Conservation (phyloP, 2,329 filamentous ascomycete species). For the Knufia petricola region DNA sequence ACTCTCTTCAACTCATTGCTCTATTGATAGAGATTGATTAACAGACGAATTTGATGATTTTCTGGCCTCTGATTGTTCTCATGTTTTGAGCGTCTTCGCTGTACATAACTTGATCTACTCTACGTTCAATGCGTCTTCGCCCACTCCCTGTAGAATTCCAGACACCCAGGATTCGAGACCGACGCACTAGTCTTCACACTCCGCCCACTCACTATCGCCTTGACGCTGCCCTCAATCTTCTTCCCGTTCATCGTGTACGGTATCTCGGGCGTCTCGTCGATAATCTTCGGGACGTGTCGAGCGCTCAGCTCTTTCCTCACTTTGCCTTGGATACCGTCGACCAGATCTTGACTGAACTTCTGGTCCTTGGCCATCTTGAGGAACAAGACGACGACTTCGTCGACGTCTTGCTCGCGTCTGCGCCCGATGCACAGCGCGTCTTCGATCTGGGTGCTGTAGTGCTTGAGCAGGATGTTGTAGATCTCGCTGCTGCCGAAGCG, state of each 20-base stretch:
- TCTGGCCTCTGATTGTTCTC: no score
- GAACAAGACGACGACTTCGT: slow-evolving; percentile 84
- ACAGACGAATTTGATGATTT: no score
- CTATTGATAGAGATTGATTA: no score
- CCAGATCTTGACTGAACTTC: slow-evolving; percentile 51
- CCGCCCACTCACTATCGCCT: slow-evolving; percentile 85
- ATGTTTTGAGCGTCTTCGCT: no score
- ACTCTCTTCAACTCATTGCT: no score
- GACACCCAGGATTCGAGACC: slow-evolving; percentile 80
- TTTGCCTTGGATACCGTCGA: slow-evolving; percentile 52
- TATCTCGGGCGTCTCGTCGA: slow-evolving; percentile 77
- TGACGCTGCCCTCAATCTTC: slow-evolving; percentile 95
- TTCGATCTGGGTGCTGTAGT: slow-evolving; percentile 67
- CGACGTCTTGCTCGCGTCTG: slow-evolving; percentile 58
- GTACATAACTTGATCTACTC: no score
- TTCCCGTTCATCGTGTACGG: slow-evolving; percentile 92
- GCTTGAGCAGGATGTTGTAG: slow-evolving; percentile 82
- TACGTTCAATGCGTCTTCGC: slow-evolving; percentile 44
- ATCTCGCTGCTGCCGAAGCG: slow-evolving; percentile 91
- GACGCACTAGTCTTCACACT: slow-evolving; percentile 82
- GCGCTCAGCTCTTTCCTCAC: slow-evolving; percentile 74
- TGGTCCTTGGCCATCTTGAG: slow-evolving; percentile 60
- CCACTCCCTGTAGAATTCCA: slow-evolving; percentile 85
- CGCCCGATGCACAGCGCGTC: slow-evolving; percentile 84
- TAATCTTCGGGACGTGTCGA: slow-evolving; percentile 74